A percentile compares a stretch with the other conserved stretches of the same genome.
These are phyloP conservation scores for Curvularia lunata DNA, from an alignment of 2,329 filamentous ascomycete species.

Conservation along the genomic window DNA sequence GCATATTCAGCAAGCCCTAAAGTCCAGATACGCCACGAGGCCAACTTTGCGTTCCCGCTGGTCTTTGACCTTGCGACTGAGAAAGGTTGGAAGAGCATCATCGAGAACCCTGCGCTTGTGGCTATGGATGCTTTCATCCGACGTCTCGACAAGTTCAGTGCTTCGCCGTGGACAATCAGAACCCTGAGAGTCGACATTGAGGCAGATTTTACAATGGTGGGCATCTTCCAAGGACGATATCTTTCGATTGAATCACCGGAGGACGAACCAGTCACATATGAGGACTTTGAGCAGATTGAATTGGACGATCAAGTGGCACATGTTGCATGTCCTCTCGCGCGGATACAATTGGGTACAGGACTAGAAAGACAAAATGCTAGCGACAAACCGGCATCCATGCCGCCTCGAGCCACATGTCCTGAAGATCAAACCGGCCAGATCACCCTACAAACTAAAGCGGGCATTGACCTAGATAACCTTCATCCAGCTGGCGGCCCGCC, in stretches of 20 bases:
- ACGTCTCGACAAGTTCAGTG: conserved; percentile 52
- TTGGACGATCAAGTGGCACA: conserved; percentile 25
- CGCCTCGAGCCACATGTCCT: neutral
- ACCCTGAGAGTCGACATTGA: conserved; percentile 52
- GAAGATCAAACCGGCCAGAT: conserved; percentile 14
- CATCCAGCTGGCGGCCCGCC: conserved; percentile 28
- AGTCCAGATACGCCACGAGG: conserved; percentile 60
- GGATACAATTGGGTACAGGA: conserved; percentile 16
- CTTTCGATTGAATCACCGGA: conserved; percentile 53
- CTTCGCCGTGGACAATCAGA: conserved; percentile 49
- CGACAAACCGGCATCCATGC: neutral
- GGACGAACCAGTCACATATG: conserved; percentile 41
- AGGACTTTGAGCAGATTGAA: conserved; percentile 52
- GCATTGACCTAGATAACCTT: conserved; percentile 48
- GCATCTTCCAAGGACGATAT: conserved; percentile 56
- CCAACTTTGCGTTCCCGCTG: conserved; percentile 56
- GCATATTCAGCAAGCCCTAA: conserved; percentile 57
- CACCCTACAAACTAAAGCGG: conserved; percentile 61
- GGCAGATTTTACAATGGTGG: conserved; percentile 51
- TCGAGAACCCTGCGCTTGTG: conserved; percentile 50
- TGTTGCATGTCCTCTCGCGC: conserved; percentile 26
- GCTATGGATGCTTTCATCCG: conserved; percentile 54
- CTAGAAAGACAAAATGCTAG: neutral
- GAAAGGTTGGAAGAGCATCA: conserved; percentile 47
- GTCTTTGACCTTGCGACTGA: conserved; percentile 51